phyloP scores from a whole-genome alignment of 179 eudicot species.

The Carnegiea gigantea region DNA sequence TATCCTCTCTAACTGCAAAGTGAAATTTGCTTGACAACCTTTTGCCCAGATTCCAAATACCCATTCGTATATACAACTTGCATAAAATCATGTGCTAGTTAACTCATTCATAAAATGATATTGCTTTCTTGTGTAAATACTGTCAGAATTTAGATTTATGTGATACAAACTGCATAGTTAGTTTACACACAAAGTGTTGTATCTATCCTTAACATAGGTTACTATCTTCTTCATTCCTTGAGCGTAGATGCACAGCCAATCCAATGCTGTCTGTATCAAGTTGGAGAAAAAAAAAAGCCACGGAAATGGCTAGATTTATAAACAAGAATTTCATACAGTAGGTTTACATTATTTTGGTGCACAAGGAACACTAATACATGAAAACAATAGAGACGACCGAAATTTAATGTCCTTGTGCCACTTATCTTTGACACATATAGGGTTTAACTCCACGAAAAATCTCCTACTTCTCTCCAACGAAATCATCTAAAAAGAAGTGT shows the following conservation, averaged over 20 bases:
- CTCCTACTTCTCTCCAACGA: too few relatives aligned
- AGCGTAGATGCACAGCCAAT: constrained; percentile 53
- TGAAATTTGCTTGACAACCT: constrained; percentile 40
- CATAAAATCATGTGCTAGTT: constrained; percentile 42
- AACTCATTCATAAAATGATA: constrained; percentile 25
- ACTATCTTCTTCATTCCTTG: constrained; percentile 63
- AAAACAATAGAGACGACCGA: too few relatives aligned
- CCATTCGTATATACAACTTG: constrained; percentile 59
- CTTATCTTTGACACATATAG: too few relatives aligned
- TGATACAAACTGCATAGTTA: constrained; percentile 20
- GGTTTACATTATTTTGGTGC: too few relatives aligned
- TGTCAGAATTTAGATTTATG: constrained; percentile 21
- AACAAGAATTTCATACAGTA: too few relatives aligned
- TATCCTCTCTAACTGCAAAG: background rate
- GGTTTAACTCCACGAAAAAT: too few relatives aligned
- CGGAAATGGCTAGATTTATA: too few relatives aligned
- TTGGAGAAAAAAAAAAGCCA: background rate
- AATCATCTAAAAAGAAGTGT: too few relatives aligned
- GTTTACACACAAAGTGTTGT: constrained; percentile 66
- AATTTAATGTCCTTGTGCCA: too few relatives aligned
- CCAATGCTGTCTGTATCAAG: constrained; percentile 47
- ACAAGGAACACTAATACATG: too few relatives aligned
- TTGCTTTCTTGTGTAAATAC: constrained; percentile 49
- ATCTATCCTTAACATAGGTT: constrained; percentile 58
- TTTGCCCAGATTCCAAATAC: constrained; percentile 45